These are phyloP conservation scores for Ogataea zsoltii DNA, from an alignment of 805 yeast genomes.

Conservation along the genomic window DNA sequence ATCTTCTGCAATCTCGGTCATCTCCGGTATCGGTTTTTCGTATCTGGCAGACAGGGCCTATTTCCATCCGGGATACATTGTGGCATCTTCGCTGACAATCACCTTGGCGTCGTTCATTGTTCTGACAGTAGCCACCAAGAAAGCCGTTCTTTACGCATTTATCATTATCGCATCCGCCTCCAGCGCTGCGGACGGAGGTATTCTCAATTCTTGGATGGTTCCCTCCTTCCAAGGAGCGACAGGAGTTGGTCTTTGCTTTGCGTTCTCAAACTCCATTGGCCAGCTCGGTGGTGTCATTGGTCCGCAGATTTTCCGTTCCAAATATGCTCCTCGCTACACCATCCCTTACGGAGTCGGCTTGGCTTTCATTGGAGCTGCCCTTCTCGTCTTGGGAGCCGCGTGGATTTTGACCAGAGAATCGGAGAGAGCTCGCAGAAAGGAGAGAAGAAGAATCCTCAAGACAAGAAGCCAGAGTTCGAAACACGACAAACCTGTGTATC, in stretches of 20 bases:
- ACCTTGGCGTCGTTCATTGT: constrained; percentile 9
- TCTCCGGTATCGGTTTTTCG: constrained; percentile 5
- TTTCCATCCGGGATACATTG: constrained; percentile 7
- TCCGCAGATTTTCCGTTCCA: constrained; percentile 7
- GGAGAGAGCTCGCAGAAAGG: not conserved
- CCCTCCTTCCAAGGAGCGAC: constrained; percentile 7
- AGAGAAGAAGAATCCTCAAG: not conserved
- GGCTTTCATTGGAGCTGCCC: constrained; percentile 2
- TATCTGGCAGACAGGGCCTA: constrained; percentile 6
- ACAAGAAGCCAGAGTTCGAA: not conserved
- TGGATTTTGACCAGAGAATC: not conserved
- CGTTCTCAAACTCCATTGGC: constrained; percentile 7
- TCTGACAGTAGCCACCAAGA: constrained; percentile 9
- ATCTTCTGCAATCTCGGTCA: constrained; percentile 13
- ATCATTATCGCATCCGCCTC: constrained; percentile 34
- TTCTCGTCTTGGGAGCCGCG: not conserved
- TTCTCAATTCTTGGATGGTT: constrained; percentile 10
- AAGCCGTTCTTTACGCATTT: constrained; percentile 8
- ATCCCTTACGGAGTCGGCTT: constrained; percentile 4
- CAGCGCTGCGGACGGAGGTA: constrained; percentile 9
- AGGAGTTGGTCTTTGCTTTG: constrained; percentile 4
- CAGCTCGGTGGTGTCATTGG: constrained; percentile 10
- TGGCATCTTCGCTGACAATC: not conserved
- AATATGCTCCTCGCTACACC: constrained; percentile 8
- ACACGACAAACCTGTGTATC: constrained; percentile 1